Conservation (phyloP, 495 filamentous ascomycete genomes). For the Hypoxylon rickii region DNA sequence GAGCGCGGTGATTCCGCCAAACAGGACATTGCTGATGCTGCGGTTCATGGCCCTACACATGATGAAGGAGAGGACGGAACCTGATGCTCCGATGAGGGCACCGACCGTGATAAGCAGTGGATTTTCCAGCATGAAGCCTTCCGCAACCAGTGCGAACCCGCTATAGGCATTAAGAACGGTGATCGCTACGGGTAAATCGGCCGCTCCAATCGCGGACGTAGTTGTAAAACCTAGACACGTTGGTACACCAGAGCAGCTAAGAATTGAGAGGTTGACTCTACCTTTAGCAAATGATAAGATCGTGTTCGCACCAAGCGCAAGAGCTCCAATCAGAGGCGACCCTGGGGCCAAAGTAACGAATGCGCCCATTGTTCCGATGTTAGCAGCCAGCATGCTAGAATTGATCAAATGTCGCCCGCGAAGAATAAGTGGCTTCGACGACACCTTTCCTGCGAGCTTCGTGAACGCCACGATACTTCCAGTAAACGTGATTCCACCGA, state of each 20-base stretch:
- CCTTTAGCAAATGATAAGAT: conserved; percentile 77
- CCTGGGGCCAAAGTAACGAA: conserved; percentile 78
- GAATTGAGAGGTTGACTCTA: too few relatives aligned
- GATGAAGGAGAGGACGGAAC: conserved; percentile 82
- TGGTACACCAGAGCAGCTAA: too few relatives aligned
- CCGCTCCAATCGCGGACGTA: conserved; percentile 81
- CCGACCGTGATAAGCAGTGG: conserved; percentile 77
- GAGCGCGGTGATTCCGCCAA: conserved; percentile 72
- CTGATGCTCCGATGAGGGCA: conserved; percentile 78
- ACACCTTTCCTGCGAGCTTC: conserved; percentile 78
- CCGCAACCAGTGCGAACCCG: conserved; percentile 80
- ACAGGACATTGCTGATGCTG: conserved; percentile 77
- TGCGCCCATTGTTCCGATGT: conserved; percentile 76
- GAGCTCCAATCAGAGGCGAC: conserved; percentile 71
- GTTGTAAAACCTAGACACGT: conserved; percentile 83
- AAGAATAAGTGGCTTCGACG: conserved; percentile 68
- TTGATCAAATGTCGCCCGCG: conserved; percentile 74
- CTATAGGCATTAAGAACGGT: conserved; percentile 85
- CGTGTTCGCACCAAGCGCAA: conserved; percentile 72
- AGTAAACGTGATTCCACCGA: conserved; percentile 83
- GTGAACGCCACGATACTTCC: conserved; percentile 81
- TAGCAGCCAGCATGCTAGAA: conserved; percentile 67
- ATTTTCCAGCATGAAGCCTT: conserved; percentile 87
- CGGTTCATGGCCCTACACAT: conserved; percentile 85
- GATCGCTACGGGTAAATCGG: conserved; percentile 86